These are phyloP conservation scores for Suillus spraguei DNA, from an alignment of 768 basidiomycete genomes.

Conservation along the genomic window DNA sequence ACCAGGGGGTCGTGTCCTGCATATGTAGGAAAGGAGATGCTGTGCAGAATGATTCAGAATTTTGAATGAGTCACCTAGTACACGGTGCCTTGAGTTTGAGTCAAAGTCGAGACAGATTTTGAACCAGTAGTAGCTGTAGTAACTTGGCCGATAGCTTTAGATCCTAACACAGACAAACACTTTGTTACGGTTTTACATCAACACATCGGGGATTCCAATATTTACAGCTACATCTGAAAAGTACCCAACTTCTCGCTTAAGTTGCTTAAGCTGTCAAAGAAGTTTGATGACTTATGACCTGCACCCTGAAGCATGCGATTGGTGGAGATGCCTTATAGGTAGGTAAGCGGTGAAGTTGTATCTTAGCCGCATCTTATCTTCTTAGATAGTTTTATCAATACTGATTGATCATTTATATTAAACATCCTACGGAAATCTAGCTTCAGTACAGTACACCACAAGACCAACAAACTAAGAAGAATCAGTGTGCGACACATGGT, in stretches of 20 bases:
- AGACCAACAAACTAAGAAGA: not conserved
- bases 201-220: too few species aligned
- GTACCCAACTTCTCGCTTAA: too few species aligned
- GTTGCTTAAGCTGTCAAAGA: too few species aligned
- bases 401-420: too few species aligned
- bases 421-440: not conserved
- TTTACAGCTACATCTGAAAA: too few species aligned
- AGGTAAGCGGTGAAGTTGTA: too few species aligned
- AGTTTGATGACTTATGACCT: too few species aligned
- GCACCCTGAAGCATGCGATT: too few species aligned
- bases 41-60: slow-evolving; percentile 11
- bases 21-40: slow-evolving; percentile 20
- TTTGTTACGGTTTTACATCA: not conserved
- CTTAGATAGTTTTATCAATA: too few species aligned
- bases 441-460: not conserved
- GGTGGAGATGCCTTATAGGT: too few species aligned
- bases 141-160: not conserved
- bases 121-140: not conserved
- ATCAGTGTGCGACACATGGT: not conserved
- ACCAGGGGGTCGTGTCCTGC: slow-evolving; percentile 5
- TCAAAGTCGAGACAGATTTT: not conserved
- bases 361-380: too few species aligned
- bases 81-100: not conserved
- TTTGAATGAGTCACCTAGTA: slow-evolving; percentile 14
- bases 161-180: not conserved